Conservation (phyloP, 768 basidiomycete species). For the Lactarius vividus region DNA sequence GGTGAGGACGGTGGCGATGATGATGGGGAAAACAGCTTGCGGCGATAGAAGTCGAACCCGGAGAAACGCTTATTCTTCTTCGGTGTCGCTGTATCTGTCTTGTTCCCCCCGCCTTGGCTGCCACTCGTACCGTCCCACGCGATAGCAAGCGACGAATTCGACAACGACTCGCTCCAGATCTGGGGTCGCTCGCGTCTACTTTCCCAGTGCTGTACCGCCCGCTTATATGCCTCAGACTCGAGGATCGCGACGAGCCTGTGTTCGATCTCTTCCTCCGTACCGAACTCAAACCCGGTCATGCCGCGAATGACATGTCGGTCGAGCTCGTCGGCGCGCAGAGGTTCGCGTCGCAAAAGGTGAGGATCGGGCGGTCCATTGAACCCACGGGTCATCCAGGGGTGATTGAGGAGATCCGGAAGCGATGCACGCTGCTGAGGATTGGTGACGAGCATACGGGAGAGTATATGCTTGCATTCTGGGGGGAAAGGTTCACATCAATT, state of each 20-base stretch:
- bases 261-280: constrained; percentile 83
- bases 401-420: constrained; percentile 77
- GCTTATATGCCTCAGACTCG: constrained; percentile 71
- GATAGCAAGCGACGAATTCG: constrained; percentile 67
- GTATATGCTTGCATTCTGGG: constrained; percentile 88
- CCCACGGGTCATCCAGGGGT: constrained; percentile 93
- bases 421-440: constrained; percentile 83
- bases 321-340: constrained; percentile 83
- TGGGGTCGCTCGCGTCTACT: constrained; percentile 46
- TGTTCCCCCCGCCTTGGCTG: constrained; percentile 32
- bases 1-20: constrained; percentile 52
- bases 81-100: constrained; percentile 26
- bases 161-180: constrained; percentile 57
- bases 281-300: constrained; percentile 98
- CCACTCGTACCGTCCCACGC: constrained; percentile 50
- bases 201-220: constrained; percentile 78
- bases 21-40: constrained; percentile 72
- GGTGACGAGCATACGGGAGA: constrained; percentile 95
- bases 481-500: constrained; percentile 11
- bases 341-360: constrained; percentile 86
- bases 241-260: constrained; percentile 67
- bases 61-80: constrained; percentile 86
- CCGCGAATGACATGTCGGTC: constrained; percentile 81
- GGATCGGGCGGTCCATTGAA: constrained; percentile 76
- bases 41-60: constrained; percentile 90